Evolutionary conservation across 805 yeast species (phyloP), one percentile per base, ranked within the genome.

Genomic region (Yarrowia hollandica): DNA sequence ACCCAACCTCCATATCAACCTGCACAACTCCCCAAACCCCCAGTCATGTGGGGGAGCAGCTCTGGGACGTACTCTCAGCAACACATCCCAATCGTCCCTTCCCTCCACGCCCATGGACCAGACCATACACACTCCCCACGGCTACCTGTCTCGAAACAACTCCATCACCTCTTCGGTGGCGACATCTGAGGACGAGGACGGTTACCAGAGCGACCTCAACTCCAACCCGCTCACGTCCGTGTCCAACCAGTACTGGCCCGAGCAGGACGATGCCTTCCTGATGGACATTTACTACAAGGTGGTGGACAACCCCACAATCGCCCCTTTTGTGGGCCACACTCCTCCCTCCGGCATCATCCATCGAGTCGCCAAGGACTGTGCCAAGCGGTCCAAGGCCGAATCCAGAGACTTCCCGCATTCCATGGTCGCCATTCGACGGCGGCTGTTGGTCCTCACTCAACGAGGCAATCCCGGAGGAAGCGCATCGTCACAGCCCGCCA

Each of bases 341-440:
- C 90, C 90, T 7, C 90, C 90, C 0, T 77, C 84, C 1, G 90
- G 90, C 1, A 77, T 85, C 3, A 75, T 84, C 18, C 82, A 82
- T 38, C 76, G 77, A 57, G 84, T 84, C 0, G 80, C 88, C 6
- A 83, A 82, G 64, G 76, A 80, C 39, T 78, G 85, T 23, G 71
- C 81, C 26, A 73, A 74, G 60, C 63, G 65, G 37, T 72, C 73
- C 19, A 64, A 63, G 54, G 56, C 48, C 33, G 59, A 63, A 28
- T 62, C 68, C 10, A 41, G 66, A 5, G 52, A 62, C 3, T 71
- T 69, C 59, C 71, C 70, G 6, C 75, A 71, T 55, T 65, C 69
- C 4, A 37, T 70, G 54, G 63, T 64, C 22, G 69, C 74, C 12
- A 66, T 67, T 18, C 61, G 75, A 23, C 70, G 68, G 21, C 66